A percentile compares a stretch with the other conserved stretches of the same genome.
Conservation (phyloP, 2,329 filamentous ascomycete species). For the Dendrostoma leiphaemia region DNA sequence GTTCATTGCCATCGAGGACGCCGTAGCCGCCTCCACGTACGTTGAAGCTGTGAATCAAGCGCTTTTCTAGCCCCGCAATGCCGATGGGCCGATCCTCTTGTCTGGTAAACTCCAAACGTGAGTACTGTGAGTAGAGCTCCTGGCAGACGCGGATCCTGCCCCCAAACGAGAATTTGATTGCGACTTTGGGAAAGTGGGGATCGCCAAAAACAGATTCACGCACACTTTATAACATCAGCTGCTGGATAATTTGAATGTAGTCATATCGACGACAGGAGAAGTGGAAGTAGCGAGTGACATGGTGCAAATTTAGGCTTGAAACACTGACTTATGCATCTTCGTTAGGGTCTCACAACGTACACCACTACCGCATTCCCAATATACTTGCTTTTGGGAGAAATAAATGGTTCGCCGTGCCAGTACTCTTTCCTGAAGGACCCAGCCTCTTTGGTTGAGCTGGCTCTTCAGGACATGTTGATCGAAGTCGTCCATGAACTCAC, state of each 20-base stretch:
- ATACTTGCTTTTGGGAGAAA: constrained; percentile 34
- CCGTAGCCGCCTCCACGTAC: constrained; percentile 28
- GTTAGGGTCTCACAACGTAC: constrained; percentile 34
- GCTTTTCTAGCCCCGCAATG: constrained; percentile 30
- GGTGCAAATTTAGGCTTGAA: too few species aligned
- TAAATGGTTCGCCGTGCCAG: constrained; percentile 36
- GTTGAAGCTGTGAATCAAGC: constrained; percentile 23
- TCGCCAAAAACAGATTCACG: constrained; percentile 27
- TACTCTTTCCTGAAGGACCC: constrained; percentile 37
- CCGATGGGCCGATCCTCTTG: constrained; percentile 29
- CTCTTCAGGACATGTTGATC: constrained; percentile 29
- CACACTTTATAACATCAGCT: not conserved
- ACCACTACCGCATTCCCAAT: constrained; percentile 37
- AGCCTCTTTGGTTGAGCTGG: constrained; percentile 32
- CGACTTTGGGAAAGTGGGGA: constrained; percentile 25
- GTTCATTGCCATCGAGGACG: constrained; percentile 26
- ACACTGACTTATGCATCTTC: constrained; percentile 31
- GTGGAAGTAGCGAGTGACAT: too few species aligned
- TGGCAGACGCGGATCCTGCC: constrained; percentile 25
- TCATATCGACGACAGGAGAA: not conserved
- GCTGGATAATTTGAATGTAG: not conserved
- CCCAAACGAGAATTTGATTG: constrained; percentile 12
- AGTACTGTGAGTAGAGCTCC: constrained; percentile 29
- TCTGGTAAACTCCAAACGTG: constrained; percentile 24
- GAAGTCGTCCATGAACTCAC: constrained; percentile 31